These are phyloP conservation scores for Truncatella angustata DNA, from an alignment of 2,329 filamentous ascomycete genomes.

Conservation along the genomic window DNA sequence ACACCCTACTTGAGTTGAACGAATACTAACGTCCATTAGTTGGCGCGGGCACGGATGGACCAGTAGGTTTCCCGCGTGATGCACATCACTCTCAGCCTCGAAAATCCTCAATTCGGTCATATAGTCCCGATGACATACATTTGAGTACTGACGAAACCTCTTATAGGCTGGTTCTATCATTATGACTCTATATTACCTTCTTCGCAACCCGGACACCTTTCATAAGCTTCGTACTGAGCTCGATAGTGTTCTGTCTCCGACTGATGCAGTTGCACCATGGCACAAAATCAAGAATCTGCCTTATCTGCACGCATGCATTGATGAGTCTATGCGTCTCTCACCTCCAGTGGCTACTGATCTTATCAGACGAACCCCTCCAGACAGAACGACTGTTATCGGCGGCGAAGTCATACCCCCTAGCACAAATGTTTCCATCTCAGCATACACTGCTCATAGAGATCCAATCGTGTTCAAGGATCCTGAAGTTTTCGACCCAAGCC, in stretches of 20 bases:
- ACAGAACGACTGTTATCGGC: not conserved
- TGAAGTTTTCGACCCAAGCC: slow-evolving; percentile 2
- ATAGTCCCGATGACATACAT: too few species aligned
- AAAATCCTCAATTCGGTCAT: too few species aligned
- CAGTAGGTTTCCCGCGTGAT: not conserved
- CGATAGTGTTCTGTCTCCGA: slow-evolving; percentile 8
- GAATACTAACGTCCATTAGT: not conserved
- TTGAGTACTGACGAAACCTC: too few species aligned
- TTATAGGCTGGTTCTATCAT: too few species aligned
- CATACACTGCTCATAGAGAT: slow-evolving; percentile 10
- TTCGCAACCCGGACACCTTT: slow-evolving; percentile 4
- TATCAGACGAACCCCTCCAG: not conserved
- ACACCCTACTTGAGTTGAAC: too few species aligned
- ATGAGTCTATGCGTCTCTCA: not conserved
- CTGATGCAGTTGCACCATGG: not conserved
- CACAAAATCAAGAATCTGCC: slow-evolving; percentile 3
- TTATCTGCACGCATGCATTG: not conserved
- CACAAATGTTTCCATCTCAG: slow-evolving; percentile 8
- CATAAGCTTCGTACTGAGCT: slow-evolving; percentile 11
- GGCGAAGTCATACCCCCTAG: not conserved
- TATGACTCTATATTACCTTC: slow-evolving; percentile 11
- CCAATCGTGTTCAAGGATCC: slow-evolving; percentile 7
- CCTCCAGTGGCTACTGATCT: not conserved
- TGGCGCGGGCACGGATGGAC: not conserved
- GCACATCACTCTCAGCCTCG: too few species aligned